A percentile compares a stretch with the other conserved stretches of the same genome.
Evolutionary conservation across 108 stramenopile species (phyloP).

Genomic region (Discostella stelligeroides): DNA sequence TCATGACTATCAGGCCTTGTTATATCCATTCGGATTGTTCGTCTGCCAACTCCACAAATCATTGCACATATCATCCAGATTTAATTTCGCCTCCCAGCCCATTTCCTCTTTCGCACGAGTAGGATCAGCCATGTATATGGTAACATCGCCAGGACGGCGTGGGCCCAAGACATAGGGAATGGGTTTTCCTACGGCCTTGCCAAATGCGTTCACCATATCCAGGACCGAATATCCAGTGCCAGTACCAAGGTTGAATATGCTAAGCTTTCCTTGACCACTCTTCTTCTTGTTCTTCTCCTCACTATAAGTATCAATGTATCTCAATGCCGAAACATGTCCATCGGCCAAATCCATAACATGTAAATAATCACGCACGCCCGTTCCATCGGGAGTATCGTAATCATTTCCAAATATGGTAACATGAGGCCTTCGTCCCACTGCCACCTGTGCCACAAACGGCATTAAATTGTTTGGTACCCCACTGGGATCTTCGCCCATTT

Average conservation of each 20-base stretch:
- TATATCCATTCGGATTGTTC: conserved; percentile 95
- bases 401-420: conserved; percentile 97
- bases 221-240: conserved; percentile 93
- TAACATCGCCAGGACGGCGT: conserved; percentile 95
- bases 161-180: conserved; percentile 90
- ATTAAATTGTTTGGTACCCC: conserved; percentile 98
- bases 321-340: conserved; percentile 93
- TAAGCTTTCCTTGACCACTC: conserved; percentile 45
- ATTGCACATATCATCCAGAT: conserved; percentile 93
- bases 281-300: conserved; percentile 4
- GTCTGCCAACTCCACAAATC: conserved; percentile 98
- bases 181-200: conserved; percentile 87
- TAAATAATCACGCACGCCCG: conserved; percentile 98
- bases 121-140: conserved; percentile 95
- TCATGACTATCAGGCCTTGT: background rate
- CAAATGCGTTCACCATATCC: conserved; percentile 96
- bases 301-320: conserved; percentile 59
- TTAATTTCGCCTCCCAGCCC: conserved; percentile 92
- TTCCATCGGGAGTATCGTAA: conserved; percentile 96
- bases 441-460: conserved; percentile 98
- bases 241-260: conserved; percentile 96
- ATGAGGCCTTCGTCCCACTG: conserved; percentile 91
- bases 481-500: conserved; percentile 98
- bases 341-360: conserved; percentile 98
- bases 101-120: conserved; percentile 89